Percentiles rank a stretch among this genome's conserved stretches.
Evolutionary conservation across 2,329 filamentous ascomycete species (phyloP).

Genomic region (Arthrinium phaeospermum): DNA sequence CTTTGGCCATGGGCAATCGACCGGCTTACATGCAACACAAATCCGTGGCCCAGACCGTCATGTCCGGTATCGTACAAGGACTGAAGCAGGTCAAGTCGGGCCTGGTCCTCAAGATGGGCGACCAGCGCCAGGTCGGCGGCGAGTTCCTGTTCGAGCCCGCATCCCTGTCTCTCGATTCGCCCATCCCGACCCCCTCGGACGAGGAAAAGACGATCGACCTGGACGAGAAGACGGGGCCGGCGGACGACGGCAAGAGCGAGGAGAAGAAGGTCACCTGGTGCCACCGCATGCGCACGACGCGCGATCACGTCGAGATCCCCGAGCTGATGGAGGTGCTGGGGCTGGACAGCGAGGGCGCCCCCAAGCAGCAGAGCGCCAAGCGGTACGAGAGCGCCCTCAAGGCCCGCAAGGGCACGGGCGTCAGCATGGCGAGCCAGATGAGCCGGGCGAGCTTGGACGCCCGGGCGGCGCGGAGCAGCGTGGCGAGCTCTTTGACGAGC

Average conservation of each 20-base stretch:
- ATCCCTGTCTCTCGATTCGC: conserved; percentile 46
- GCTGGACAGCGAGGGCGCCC: conserved; percentile 49
- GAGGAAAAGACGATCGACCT: conserved; percentile 28
- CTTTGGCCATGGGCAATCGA: conserved; percentile 61
- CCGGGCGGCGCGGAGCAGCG: conserved; percentile 30
- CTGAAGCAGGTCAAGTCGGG: conserved; percentile 63
- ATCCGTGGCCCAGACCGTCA: conserved; percentile 55
- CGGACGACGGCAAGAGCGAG: conserved; percentile 44
- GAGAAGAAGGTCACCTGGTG: conserved; percentile 76
- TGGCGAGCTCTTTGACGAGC: not conserved
- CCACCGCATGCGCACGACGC: conserved; percentile 79
- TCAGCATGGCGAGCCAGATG: conserved; percentile 57
- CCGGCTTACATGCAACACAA: conserved; percentile 68
- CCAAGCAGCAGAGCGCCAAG: conserved; percentile 34
- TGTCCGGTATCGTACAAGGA: conserved; percentile 62
- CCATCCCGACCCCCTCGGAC: conserved; percentile 47
- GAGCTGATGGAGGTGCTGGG: conserved; percentile 70
- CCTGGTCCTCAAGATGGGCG: conserved; percentile 66
- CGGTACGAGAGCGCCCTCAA: conserved; percentile 53
- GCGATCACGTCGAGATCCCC: conserved; percentile 76
- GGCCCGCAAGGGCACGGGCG: conserved; percentile 59
- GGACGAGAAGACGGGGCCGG: conserved; percentile 23
- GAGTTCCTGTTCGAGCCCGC: conserved; percentile 77
- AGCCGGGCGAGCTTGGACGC: conserved; percentile 47
- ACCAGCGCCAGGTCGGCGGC: conserved; percentile 73